phyloP scores from a whole-genome alignment of 768 basidiomycete species.

The Russula dissimulans region DNA sequence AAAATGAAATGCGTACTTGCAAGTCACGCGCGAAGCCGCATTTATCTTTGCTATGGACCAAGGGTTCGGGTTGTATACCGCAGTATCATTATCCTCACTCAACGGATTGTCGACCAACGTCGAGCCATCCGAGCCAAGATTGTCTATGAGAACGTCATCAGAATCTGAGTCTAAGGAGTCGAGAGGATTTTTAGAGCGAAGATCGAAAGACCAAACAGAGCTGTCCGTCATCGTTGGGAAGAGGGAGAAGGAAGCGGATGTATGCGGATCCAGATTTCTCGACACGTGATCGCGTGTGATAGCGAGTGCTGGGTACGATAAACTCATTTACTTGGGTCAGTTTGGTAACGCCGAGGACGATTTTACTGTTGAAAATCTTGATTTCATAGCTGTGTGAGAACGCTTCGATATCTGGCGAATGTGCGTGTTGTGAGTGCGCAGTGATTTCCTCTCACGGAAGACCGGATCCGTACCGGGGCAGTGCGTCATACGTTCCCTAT shows the following conservation, averaged over 20 bases:
- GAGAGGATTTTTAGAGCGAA: constrained; percentile 22
- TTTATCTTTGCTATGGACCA: constrained; percentile 78
- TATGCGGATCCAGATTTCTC: background rate
- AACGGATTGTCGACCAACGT: constrained; percentile 25
- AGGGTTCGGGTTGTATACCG: constrained; percentile 63
- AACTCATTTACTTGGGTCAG: background rate
- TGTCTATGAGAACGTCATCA: constrained; percentile 11
- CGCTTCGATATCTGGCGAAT: background rate
- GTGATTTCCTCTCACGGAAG: background rate
- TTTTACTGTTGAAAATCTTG: background rate
- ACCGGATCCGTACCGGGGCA: background rate
- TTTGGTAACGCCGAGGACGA: background rate
- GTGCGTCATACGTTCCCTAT: constrained; percentile 11
- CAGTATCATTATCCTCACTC: constrained; percentile 43
- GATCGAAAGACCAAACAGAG: constrained; percentile 27
- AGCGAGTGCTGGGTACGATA: no score
- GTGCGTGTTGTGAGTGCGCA: background rate
- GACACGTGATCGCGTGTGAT: background rate
- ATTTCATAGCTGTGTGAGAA: background rate
- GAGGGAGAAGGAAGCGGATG: background rate
- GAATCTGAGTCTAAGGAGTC: constrained; percentile 21
- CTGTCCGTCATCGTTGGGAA: background rate
- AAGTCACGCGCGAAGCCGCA: constrained; percentile 42
- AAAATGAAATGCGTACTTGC: constrained; percentile 7
- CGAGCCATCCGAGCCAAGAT: constrained; percentile 8